phyloP scores from a whole-genome alignment of 2,329 filamentous ascomycete species.

The Biscogniauxia marginata region DNA sequence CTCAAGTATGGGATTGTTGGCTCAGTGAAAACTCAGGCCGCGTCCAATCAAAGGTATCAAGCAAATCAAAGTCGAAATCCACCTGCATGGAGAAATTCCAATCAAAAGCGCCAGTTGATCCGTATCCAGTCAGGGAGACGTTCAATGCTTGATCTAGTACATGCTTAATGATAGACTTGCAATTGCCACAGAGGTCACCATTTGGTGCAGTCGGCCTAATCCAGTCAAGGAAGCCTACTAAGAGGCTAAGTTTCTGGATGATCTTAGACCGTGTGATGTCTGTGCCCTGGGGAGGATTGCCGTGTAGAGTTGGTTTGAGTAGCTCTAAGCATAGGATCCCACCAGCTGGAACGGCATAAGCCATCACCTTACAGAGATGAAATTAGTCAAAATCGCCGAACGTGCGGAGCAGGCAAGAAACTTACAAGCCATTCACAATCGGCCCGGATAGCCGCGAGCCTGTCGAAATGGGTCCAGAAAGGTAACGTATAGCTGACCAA shows the following conservation, averaged over 20 bases:
- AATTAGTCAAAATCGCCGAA: slow-evolving; percentile 4
- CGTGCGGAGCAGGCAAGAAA: background rate
- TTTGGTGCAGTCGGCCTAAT: slow-evolving; percentile 48
- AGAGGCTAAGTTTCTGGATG: slow-evolving; percentile 50
- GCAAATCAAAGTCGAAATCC: slow-evolving; percentile 47
- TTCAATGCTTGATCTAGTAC: slow-evolving; percentile 51
- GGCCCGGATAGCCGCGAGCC: slow-evolving; percentile 39
- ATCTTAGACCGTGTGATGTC: slow-evolving; percentile 46
- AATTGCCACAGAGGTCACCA: slow-evolving; percentile 45
- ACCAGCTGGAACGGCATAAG: slow-evolving; percentile 47
- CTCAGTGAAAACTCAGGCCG: slow-evolving; percentile 23
- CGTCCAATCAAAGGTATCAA: slow-evolving; percentile 51
- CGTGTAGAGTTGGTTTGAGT: slow-evolving; percentile 40
- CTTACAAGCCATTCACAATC: slow-evolving; percentile 52
- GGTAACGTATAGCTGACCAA: slow-evolving; percentile 46
- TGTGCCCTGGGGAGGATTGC: slow-evolving; percentile 32
- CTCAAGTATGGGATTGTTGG: slow-evolving; percentile 19
- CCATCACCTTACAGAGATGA: slow-evolving; percentile 40
- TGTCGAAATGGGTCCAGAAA: slow-evolving; percentile 50
- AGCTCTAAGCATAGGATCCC: slow-evolving; percentile 52
- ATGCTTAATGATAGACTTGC: slow-evolving; percentile 47
- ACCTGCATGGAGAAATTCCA: slow-evolving; percentile 35
- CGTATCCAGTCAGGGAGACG: slow-evolving; percentile 24
- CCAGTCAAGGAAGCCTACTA: slow-evolving; percentile 53
- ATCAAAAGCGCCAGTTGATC: slow-evolving; percentile 27